Evolutionary conservation across 1,284 basidiomycete genomes (phyloP).

Genomic region (Phellinidium pouzarii): DNA sequence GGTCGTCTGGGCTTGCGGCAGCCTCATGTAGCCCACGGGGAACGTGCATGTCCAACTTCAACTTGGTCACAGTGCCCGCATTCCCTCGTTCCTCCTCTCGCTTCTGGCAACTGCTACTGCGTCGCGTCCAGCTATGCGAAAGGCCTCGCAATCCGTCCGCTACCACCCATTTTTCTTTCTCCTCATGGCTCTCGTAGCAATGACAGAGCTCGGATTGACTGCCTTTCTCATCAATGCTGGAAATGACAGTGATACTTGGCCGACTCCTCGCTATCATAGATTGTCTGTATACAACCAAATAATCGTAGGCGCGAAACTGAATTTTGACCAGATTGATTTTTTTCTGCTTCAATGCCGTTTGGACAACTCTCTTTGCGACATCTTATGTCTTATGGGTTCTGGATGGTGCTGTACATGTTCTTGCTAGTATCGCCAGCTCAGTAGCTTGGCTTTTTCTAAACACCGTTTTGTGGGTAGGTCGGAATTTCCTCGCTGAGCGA

Average conservation of each 20-base stretch:
- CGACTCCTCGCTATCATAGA: slow-evolving; percentile 54
- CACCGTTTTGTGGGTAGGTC: slow-evolving; percentile 55
- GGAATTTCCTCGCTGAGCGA: neutral
- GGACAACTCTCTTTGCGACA: slow-evolving; percentile 63
- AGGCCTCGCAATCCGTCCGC: slow-evolving; percentile 24
- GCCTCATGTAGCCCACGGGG: slow-evolving; percentile 14
- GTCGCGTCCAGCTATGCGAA: slow-evolving; percentile 9
- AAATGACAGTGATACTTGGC: slow-evolving; percentile 53
- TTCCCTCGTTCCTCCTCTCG: neutral
- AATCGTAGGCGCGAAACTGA: slow-evolving; percentile 1
- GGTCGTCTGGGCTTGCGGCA: slow-evolving; percentile 7
- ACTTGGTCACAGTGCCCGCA: neutral
- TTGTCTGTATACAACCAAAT: slow-evolving; percentile 39
- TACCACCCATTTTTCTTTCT: slow-evolving; percentile 67
- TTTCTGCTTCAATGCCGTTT: slow-evolving; percentile 61
- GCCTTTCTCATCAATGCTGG: slow-evolving; percentile 62
- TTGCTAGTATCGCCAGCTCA: slow-evolving; percentile 71
- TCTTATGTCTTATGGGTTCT: slow-evolving; percentile 66
- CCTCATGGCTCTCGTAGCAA: slow-evolving; percentile 56
- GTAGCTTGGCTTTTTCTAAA: slow-evolving; percentile 64
- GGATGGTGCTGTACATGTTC: slow-evolving; percentile 53
- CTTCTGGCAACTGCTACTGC: neutral
- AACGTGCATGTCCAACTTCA: slow-evolving; percentile 3
- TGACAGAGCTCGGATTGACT: slow-evolving; percentile 65
- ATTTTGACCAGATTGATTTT: slow-evolving; percentile 38